Conservation (phyloP, 306 rosid species). For the Castanea mollissima region DNA sequence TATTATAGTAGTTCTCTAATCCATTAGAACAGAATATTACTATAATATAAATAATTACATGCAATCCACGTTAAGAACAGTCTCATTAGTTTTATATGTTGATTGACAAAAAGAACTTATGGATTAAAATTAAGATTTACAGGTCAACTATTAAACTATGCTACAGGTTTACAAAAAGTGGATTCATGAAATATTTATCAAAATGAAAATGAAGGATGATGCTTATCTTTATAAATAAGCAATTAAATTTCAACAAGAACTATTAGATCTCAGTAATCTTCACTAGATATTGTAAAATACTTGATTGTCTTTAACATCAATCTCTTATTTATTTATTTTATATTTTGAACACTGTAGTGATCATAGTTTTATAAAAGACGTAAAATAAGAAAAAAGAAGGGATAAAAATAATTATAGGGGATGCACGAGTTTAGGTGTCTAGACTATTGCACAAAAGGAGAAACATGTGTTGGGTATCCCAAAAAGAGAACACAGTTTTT, state of each 20-base stretch:
- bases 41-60: neutral
- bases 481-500: too few relatives aligned
- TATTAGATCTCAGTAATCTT: neutral
- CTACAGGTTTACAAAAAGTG: neutral
- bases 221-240: constrained; percentile 9
- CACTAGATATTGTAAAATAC: constrained; percentile 11
- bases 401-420: neutral
- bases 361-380: neutral
- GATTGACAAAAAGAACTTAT: constrained; percentile 12
- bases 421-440: too few relatives aligned
- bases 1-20: constrained; percentile 2
- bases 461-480: too few relatives aligned
- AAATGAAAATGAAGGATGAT: constrained; percentile 16
- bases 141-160: constrained; percentile 30
- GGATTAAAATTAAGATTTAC: constrained; percentile 1
- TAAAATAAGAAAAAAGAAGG: neutral
- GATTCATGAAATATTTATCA: neutral
- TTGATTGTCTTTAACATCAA: neutral
- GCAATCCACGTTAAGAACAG: neutral
- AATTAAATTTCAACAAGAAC: neutral
- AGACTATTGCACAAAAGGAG: too few relatives aligned
- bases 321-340: neutral
- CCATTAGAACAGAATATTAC: neutral
- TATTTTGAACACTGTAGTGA: neutral
- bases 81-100: neutral